A percentile compares a stretch with the other conserved stretches of the same genome.
These are phyloP conservation scores for Candida sakaeoensis DNA, from an alignment of 805 yeast genomes.

Conservation along the genomic window DNA sequence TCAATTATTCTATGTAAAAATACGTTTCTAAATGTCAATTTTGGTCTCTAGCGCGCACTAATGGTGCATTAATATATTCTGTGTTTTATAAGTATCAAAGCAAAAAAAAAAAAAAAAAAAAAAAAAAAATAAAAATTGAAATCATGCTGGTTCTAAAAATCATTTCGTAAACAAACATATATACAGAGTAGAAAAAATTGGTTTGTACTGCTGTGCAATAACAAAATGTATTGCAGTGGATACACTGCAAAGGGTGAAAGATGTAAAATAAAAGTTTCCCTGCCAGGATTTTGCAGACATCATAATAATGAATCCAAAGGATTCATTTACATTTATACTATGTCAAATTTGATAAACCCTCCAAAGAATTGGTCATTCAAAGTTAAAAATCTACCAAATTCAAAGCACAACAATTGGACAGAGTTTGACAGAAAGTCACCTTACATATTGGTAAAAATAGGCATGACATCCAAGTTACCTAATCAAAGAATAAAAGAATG, in stretches of 20 bases:
- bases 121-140: too few relatives aligned
- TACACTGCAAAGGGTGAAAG: slow-evolving; percentile 36
- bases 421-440: slow-evolving; percentile 34
- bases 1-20: too few relatives aligned
- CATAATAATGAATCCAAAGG: slow-evolving; percentile 32
- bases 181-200: not conserved
- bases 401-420: slow-evolving; percentile 22
- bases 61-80: too few relatives aligned
- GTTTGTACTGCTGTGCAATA: not conserved
- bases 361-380: slow-evolving; percentile 34
- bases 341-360: slow-evolving; percentile 27
- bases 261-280: slow-evolving; percentile 28
- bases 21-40: not conserved
- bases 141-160: too few relatives aligned
- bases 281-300: slow-evolving; percentile 29
- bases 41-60: not conserved
- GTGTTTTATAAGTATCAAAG: too few relatives aligned
- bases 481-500: slow-evolving; percentile 44
- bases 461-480: slow-evolving; percentile 50
- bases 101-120: too few relatives aligned
- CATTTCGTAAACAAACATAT: too few relatives aligned
- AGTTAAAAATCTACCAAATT: slow-evolving; percentile 27
- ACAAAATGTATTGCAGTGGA: slow-evolving; percentile 38
- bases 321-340: slow-evolving; percentile 49
- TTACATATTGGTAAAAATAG: slow-evolving; percentile 47